Base-by-base conservation (phyloP, 106 monocot species). In the Platanthera zijinensis region DNA sequence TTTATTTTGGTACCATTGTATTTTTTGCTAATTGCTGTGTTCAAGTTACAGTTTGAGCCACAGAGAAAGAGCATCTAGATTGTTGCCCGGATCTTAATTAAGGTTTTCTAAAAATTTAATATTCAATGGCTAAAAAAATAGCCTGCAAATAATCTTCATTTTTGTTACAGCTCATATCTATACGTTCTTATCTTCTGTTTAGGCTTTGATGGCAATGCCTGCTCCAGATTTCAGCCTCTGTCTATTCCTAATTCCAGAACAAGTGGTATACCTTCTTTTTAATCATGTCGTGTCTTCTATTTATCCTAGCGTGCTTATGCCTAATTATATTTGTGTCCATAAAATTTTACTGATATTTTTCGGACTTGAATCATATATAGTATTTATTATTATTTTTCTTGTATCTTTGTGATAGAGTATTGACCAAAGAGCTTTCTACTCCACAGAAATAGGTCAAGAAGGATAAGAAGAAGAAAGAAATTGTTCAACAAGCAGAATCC, bases 171-270 rank as follows among this genome's bases (percentile, higher is more conserved):
- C 0, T 64, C n/a, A 51, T 72, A 50, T 7, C 52, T 74, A 52
- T 54, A 15, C 25, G 61, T 74, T 46, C 19, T n/a, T 78, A 19
- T 57, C 61, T 69, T 82, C 32, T 46, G 74, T 51, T 49, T 91
- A 99, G 97, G 91, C 94, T 89, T 89, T 99, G 72, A 99, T 99
- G 97, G 97, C 94, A 69, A 91, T 92, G 89, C 97, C 97, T 30
- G 93, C 86, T 22, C 86, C 89, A 79, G 97, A 99, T 78, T 99
- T 99, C 59, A 92, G 88, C 79, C 86, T 99, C 18, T 99, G 88
- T 51, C 86, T 99, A 50, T 99, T 94, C 84, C 79, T 99, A 78
- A 92, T 99, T 54, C 97, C 94, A 1, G 97, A 99, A 70, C 87
- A 91, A 83, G 97, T 94, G 97, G 97, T 99, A 99, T 47, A n/a